Percentiles rank a stretch among this genome's conserved stretches.
phyloP scores from a whole-genome alignment of 768 basidiomycete genomes.

The Suillus hirtellus region DNA sequence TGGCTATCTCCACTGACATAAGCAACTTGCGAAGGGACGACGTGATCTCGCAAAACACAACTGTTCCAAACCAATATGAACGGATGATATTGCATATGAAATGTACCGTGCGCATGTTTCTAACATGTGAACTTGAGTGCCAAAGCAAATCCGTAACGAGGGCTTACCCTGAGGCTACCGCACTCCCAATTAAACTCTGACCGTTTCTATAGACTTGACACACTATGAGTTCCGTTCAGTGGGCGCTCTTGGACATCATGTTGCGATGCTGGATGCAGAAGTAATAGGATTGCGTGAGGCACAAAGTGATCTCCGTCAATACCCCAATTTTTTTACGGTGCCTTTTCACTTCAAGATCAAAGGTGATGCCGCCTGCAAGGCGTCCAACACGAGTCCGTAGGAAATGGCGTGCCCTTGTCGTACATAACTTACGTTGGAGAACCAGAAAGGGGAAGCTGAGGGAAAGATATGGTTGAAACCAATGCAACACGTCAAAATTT shows the following conservation, averaged over 20 bases:
- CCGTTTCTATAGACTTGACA: background rate
- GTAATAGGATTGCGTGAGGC: background rate
- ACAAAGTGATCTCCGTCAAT: background rate
- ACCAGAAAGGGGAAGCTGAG: background rate
- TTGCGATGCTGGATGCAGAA: background rate
- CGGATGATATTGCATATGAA: background rate
- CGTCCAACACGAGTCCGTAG: background rate
- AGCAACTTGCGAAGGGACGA: background rate
- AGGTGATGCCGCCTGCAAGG: background rate
- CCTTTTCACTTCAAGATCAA: background rate
- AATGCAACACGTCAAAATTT: background rate
- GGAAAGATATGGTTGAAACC: background rate
- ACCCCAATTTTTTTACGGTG: background rate
- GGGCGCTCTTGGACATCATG: background rate
- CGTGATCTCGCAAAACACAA: background rate
- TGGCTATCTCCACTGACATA: background rate
- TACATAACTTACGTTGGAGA: background rate
- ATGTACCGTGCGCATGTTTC: background rate
- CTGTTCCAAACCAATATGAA: background rate
- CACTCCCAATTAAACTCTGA: background rate
- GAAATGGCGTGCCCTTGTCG: background rate
- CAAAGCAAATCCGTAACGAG: background rate
- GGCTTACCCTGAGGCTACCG: background rate
- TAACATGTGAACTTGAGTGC: background rate
- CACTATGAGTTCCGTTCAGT: background rate